These are phyloP conservation scores for Aureobasidium sp. DNA, from an alignment of 2,329 filamentous ascomycete species.

Conservation along the genomic window DNA sequence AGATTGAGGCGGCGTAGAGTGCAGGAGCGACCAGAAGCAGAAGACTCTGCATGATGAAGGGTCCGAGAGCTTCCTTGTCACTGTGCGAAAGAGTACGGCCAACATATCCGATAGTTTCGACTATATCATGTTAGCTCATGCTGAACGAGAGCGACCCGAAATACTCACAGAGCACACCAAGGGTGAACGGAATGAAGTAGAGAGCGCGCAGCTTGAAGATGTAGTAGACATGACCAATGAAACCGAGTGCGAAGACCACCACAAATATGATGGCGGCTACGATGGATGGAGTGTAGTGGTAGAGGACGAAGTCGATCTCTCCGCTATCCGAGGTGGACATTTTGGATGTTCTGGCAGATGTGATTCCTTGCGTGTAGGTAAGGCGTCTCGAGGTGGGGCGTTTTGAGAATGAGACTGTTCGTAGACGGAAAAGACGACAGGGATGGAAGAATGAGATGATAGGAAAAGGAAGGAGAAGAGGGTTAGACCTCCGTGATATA, in stretches of 20 bases:
- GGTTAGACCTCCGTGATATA: not conserved
- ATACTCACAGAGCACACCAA: slow-evolving; percentile 40
- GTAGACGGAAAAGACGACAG: not conserved
- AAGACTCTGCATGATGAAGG: slow-evolving; percentile 36
- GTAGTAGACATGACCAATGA: not conserved
- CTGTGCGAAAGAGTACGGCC: slow-evolving; percentile 36
- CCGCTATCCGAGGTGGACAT: not conserved
- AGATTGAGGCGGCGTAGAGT: slow-evolving; percentile 42
- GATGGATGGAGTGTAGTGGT: slow-evolving; percentile 8
- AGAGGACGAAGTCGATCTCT: not conserved
- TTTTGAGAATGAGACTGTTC: not conserved
- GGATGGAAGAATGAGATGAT: not conserved
- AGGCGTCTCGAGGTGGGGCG: not conserved
- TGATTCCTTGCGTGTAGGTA: not conserved
- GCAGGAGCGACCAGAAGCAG: slow-evolving; percentile 41
- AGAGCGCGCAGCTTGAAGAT: not conserved
- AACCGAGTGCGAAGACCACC: not conserved
- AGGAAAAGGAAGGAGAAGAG: not conserved
- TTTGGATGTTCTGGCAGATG: not conserved
- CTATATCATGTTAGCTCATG: not conserved
- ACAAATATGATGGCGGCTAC: slow-evolving; percentile 9
- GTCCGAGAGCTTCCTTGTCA: slow-evolving; percentile 23
- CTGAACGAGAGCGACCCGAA: not conserved
- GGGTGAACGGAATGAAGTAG: slow-evolving; percentile 40
- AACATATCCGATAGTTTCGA: slow-evolving; percentile 46